phyloP scores from a whole-genome alignment of 345 rosid genomes.

The Zanthoxylum bungeanum region DNA sequence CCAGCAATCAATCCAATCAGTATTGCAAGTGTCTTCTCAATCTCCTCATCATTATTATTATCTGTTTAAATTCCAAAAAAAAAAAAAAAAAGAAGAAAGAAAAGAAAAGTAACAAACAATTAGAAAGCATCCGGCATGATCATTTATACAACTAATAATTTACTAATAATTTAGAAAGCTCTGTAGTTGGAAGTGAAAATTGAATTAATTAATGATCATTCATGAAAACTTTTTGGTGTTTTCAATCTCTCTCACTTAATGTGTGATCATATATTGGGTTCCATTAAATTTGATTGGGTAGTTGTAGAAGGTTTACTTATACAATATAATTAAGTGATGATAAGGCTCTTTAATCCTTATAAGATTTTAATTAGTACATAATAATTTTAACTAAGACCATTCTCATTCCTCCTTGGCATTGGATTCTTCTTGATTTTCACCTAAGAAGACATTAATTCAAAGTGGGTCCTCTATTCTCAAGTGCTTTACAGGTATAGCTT shows the following conservation, averaged over 20 bases:
- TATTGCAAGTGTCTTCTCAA: conserved; percentile 89
- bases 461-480: conserved; percentile 20
- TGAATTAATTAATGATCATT: no score
- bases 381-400: no score
- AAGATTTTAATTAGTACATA: neutral
- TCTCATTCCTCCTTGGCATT: no score
- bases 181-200: neutral
- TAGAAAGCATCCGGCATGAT: no score
- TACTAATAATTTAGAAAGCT: no score
- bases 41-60: conserved; percentile 59
- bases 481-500: conserved; percentile 6
- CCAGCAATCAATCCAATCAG: conserved; percentile 82
- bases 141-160: neutral
- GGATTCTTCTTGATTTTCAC: conserved; percentile 28
- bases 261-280: neutral
- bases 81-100: no score
- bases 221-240: neutral
- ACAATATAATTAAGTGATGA: neutral
- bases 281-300: neutral
- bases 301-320: neutral
- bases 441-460: conserved; percentile 21
- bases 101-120: no score
- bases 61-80: no score
- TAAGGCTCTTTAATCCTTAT: neutral
- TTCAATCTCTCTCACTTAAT: neutral